Evolutionary conservation across 2,329 filamentous ascomycete genomes (phyloP).

Genomic region (Alternaria triticimaculans): DNA sequence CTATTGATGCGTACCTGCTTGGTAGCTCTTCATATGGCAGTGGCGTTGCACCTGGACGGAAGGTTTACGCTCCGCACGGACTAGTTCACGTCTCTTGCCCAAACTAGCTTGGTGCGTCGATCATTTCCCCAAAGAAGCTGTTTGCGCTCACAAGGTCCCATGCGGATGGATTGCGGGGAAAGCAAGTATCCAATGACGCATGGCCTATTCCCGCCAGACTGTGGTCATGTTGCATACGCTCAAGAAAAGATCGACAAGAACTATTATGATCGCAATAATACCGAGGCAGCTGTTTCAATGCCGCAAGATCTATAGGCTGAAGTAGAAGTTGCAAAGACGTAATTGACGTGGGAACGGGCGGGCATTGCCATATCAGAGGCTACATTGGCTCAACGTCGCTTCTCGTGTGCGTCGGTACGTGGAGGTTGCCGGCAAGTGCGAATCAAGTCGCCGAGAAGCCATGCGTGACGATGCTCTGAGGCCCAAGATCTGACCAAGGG

Average conservation of each 20-base stretch:
- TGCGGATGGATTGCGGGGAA: background rate
- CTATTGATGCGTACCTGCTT: background rate
- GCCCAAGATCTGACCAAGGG: background rate
- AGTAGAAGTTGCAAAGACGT: background rate
- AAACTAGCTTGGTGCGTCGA: background rate
- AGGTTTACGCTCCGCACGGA: background rate
- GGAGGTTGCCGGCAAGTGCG: background rate
- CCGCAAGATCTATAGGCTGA: background rate
- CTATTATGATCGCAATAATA: background rate
- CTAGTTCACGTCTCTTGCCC: conserved; percentile 8
- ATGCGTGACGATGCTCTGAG: background rate
- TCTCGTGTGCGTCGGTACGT: background rate
- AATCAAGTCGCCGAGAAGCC: background rate
- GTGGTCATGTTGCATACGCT: background rate
- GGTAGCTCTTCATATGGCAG: background rate
- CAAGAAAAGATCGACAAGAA: background rate
- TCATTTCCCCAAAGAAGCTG: background rate
- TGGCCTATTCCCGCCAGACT: background rate
- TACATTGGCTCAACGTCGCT: background rate
- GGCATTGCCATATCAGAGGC: background rate
- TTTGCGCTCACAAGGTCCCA: background rate
- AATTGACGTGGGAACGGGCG: background rate
- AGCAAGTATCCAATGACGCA: background rate
- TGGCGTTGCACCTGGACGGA: conserved; percentile 2
- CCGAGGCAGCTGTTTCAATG: background rate